A percentile compares a stretch with the other conserved stretches of the same genome.
These are phyloP conservation scores for Allomyces arbusculus DNA, from an alignment of 192 early-diverging fungal species.

Conservation along the genomic window DNA sequence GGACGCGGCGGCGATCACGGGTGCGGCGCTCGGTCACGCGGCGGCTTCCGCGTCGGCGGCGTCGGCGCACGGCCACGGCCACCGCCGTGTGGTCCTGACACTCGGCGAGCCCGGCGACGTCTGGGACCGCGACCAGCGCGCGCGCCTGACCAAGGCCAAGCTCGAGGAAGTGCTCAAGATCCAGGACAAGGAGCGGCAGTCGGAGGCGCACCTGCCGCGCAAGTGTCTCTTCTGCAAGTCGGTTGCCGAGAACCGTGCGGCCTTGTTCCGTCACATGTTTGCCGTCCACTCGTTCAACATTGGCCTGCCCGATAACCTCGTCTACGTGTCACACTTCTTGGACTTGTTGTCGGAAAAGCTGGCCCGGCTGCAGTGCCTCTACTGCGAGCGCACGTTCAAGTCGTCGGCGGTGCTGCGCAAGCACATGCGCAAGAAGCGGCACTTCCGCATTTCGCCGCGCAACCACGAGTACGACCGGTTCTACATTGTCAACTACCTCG, in stretches of 20 bases:
- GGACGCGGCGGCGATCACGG: neutral
- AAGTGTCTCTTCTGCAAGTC: constrained; percentile 91
- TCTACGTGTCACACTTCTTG: constrained; percentile 62
- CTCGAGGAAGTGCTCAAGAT: constrained; percentile 38
- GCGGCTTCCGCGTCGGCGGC: neutral
- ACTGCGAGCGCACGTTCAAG: constrained; percentile 85
- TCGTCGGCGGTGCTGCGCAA: constrained; percentile 69
- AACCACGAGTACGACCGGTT: constrained; percentile 84
- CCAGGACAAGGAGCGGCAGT: constrained; percentile 50
- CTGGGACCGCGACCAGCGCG: neutral
- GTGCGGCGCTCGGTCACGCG: neutral
- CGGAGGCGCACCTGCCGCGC: constrained; percentile 37
- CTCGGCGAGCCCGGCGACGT: neutral
- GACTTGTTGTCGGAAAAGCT: constrained; percentile 53
- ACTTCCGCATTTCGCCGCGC: constrained; percentile 78
- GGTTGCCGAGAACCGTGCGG: constrained; percentile 40
- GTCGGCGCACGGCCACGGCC: neutral
- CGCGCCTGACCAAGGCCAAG: neutral
- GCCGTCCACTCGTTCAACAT: constrained; percentile 84
- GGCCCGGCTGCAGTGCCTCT: constrained; percentile 56
- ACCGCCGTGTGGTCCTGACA: neutral
- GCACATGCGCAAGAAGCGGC: constrained; percentile 98
- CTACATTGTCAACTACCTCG: constrained; percentile 81
- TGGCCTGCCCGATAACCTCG: constrained; percentile 75
- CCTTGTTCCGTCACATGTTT: constrained; percentile 74